Evolutionary conservation across 164 flowering plant genomes (phyloP).

Genomic region (Vitis rupestris): DNA sequence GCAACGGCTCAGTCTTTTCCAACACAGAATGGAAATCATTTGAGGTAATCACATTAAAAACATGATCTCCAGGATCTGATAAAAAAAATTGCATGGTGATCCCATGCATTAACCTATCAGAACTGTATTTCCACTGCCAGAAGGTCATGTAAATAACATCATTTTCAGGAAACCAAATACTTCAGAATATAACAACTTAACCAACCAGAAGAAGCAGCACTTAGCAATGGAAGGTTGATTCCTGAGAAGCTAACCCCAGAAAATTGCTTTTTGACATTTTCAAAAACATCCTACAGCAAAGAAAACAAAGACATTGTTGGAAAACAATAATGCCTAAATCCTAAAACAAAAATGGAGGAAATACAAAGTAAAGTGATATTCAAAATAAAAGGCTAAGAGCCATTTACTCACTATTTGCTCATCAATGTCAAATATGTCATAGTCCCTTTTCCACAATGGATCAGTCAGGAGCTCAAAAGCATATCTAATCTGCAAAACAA

Average conservation of each 20-base stretch:
- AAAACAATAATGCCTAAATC: no score
- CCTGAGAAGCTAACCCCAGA: conserved; percentile 38
- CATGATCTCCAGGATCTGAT: conserved; percentile 38
- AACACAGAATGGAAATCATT: conserved; percentile 44
- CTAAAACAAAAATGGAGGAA: conserved; percentile 2
- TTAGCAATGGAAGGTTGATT: conserved; percentile 57
- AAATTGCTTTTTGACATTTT: conserved; percentile 40
- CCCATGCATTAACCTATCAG: conserved; percentile 6
- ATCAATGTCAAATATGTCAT: conserved; percentile 71
- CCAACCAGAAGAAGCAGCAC: conserved; percentile 51
- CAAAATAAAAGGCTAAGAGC: not conserved
- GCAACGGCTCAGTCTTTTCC: conserved; percentile 35
- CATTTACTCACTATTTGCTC: conserved; percentile 64
- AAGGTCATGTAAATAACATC: not conserved
- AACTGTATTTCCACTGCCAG: not conserved
- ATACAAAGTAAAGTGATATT: not conserved
- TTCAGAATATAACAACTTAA: conserved; percentile 10
- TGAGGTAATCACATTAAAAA: conserved; percentile 36
- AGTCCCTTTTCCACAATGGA: conserved; percentile 84
- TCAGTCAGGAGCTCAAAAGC: conserved; percentile 83
- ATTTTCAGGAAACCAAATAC: not conserved
- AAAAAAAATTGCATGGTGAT: not conserved
- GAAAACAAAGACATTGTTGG: conserved; percentile 3
- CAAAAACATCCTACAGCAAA: conserved; percentile 56
- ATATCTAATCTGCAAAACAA: conserved; percentile 66